Percentiles rank a stretch among this genome's conserved stretches.
Conservation (phyloP, 1,139 yeast species). For the Candida labiduridarum region DNA sequence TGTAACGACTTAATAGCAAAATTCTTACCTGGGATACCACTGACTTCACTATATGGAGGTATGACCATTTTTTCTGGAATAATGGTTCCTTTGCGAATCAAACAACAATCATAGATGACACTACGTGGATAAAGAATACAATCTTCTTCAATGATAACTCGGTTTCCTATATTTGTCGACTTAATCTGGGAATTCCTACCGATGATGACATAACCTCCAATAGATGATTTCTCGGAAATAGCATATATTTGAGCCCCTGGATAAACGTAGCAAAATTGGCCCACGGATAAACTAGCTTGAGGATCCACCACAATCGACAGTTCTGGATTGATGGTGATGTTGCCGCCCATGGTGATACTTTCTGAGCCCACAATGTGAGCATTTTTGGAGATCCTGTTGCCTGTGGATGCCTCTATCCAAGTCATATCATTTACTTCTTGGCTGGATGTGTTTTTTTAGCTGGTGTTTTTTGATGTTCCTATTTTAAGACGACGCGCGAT, state of each 20-base stretch:
- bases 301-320: constrained; percentile 28
- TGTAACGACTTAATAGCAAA: constrained; percentile 35
- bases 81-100: constrained; percentile 48
- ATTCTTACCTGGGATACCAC: constrained; percentile 37
- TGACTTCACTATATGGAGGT: constrained; percentile 62
- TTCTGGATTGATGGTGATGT: constrained; percentile 32
- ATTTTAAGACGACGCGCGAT: neutral
- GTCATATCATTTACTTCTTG: constrained; percentile 8
- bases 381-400: constrained; percentile 57
- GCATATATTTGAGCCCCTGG: constrained; percentile 34
- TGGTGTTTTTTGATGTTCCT: neutral
- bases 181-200: constrained; percentile 45
- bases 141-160: constrained; percentile 53
- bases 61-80: constrained; percentile 60
- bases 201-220: constrained; percentile 63
- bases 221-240: constrained; percentile 23
- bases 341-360: constrained; percentile 32
- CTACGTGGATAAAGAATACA: constrained; percentile 45
- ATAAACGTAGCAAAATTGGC: constrained; percentile 51
- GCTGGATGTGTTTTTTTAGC: too few species aligned
- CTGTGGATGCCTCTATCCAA: constrained; percentile 52
- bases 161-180: constrained; percentile 56
- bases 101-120: constrained; percentile 65
- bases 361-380: constrained; percentile 35
- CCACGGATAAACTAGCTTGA: constrained; percentile 30